Evolutionary conservation across 371 early-diverging fungal genomes (phyloP), one percentile per base, ranked within the genome.

Genomic region (Mucor mucedo): DNA sequence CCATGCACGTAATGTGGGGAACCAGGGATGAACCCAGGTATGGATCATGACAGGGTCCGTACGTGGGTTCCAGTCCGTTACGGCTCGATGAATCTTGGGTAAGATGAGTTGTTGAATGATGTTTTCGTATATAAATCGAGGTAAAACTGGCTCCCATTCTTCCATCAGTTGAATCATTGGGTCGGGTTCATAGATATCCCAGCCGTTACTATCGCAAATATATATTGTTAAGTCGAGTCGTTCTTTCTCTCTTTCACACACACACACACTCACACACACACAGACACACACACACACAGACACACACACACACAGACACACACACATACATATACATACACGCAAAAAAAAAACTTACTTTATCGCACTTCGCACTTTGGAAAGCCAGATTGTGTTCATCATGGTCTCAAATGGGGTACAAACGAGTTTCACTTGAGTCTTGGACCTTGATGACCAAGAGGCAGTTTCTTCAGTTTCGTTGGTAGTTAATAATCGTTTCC

Each of bases 11-110:
- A 93, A 62, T n/a, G 88, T 67, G 1, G 92, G 90, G 13, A 93
- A 75, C 95, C 95, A 95, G 1, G 94, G 93, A 69, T 90, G 91
- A n/a, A 93, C 69, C 92, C 92, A 93, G 0, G 82, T 82, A 63
- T 93, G 92, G 2, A 91, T 75, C 82, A 85, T 83, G n/a, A 82
- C 81, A 0, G 78, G 71, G 57, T 90, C 88, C n/a, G 71, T 68
- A n/a, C 82, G 81, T 3, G 92, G 92, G 52, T 86, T 84, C 92
- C 91, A 93, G 10, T 79, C 72, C 1, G 87, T 82, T 6, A 95
- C 80, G 7, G 83, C 89, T 28, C 78, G 71, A 8, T 63, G 58
- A 4, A 95, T 78, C 62, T 93, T 93, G 3, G 95, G 95, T 56
- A 93, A 54, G 9, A 93, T 69, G 14, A 93, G 80, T 62, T 93